Evolutionary conservation across 2,329 filamentous ascomycete genomes (phyloP).

Genomic region (Fusarium floridanum): DNA sequence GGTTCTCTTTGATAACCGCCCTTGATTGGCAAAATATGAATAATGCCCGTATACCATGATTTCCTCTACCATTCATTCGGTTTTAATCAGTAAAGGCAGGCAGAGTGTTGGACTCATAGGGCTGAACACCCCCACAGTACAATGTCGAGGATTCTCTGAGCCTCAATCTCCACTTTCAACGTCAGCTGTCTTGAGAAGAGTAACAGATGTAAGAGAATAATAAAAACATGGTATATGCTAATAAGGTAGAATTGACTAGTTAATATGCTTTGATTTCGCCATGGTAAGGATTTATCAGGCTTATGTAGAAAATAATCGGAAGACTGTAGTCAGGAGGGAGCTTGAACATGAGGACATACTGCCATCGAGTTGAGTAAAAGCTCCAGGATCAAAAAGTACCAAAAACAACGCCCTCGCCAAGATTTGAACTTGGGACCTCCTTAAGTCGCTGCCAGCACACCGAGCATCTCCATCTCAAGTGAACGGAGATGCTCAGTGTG

Average conservation of each 20-base stretch:
- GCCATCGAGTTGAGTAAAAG: too few relatives aligned
- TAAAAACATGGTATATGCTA: too few relatives aligned
- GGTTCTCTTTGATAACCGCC: neutral
- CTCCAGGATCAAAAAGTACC: neutral
- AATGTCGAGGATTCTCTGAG: neutral
- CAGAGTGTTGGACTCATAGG: neutral
- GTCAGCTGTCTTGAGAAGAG: neutral
- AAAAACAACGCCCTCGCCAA: neutral
- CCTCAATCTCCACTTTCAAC: neutral
- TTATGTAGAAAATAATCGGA: too few relatives aligned
- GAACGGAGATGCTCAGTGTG: too few relatives aligned
- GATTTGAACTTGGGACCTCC: neutral
- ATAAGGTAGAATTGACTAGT: too few relatives aligned
- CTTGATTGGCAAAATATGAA: neutral
- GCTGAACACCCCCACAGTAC: neutral
- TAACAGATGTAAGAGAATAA: neutral
- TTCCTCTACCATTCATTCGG: neutral
- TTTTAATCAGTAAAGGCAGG: neutral
- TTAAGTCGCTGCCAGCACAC: too few relatives aligned
- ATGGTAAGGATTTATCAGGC: too few relatives aligned
- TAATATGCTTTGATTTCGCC: too few relatives aligned
- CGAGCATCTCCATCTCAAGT: too few relatives aligned
- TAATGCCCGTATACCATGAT: neutral
- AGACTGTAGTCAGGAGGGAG: neutral
- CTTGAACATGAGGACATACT: neutral